These are phyloP conservation scores for Pichia sp. DNA, from an alignment of 1,139 yeast genomes.

Conservation along the genomic window DNA sequence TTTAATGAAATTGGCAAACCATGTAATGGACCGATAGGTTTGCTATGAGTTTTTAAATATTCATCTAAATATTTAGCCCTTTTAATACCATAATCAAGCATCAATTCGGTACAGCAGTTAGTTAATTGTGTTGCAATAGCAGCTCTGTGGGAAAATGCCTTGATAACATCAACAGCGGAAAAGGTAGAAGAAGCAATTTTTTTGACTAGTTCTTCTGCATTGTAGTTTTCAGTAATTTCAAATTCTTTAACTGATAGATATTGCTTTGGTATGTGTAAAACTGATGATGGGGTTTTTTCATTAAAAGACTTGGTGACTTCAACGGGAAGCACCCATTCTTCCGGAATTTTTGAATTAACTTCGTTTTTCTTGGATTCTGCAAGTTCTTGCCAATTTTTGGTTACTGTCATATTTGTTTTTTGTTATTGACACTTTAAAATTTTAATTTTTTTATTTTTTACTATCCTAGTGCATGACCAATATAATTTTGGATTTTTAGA, in stretches of 20 bases:
- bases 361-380: constrained; percentile 3
- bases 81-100: constrained; percentile 39
- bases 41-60: constrained; percentile 32
- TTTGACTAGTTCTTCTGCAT: background rate
- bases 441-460: too few relatives aligned
- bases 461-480: too few relatives aligned
- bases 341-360: constrained; percentile 1
- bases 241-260: background rate
- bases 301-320: background rate
- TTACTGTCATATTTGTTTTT: background rate
- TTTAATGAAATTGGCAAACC: constrained; percentile 52
- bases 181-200: background rate
- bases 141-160: constrained; percentile 49
- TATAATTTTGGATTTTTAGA: too few relatives aligned
- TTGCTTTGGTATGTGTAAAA: constrained; percentile 3
- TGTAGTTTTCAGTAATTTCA: constrained; percentile 6
- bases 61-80: constrained; percentile 31
- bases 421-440: too few relatives aligned
- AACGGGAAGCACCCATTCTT: constrained; percentile 6
- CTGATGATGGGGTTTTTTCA: background rate
- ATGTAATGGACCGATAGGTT: constrained; percentile 41
- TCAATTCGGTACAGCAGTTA: constrained; percentile 48
- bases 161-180: constrained; percentile 39
- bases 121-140: constrained; percentile 43
- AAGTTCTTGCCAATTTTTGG: background rate